These are phyloP conservation scores for Gentiana macrophylla DNA, from an alignment of 257 asterid genomes.

Conservation along the genomic window DNA sequence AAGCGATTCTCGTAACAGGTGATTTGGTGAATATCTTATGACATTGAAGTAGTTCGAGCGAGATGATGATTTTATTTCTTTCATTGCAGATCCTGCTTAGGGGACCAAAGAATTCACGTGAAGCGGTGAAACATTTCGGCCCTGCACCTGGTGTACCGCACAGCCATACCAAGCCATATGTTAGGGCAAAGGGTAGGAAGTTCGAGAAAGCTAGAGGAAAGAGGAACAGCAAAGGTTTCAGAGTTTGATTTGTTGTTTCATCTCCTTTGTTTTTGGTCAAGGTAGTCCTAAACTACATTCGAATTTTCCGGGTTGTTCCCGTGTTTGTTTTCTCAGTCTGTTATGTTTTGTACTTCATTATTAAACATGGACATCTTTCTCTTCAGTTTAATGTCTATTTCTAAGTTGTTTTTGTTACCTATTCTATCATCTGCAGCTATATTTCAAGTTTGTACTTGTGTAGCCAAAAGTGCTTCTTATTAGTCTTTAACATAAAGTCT, in stretches of 20 bases:
- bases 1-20: too few species aligned
- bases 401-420: too few species aligned
- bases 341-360: not conserved
- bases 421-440: too few species aligned
- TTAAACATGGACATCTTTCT: slow-evolving; percentile 1
- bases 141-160: slow-evolving; percentile 34
- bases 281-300: too few species aligned
- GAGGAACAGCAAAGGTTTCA: slow-evolving; percentile 28
- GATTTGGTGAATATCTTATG: too few species aligned
- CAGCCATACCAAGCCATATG: slow-evolving; percentile 32
- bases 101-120: slow-evolving; percentile 28
- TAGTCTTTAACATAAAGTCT: too few species aligned
- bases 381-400: not conserved
- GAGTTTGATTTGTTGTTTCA: slow-evolving; percentile 13
- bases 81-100: slow-evolving; percentile 22
- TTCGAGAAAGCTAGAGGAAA: slow-evolving; percentile 27
- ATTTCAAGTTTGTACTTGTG: too few species aligned
- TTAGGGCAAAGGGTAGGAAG: slow-evolving; percentile 27
- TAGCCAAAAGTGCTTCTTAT: too few species aligned
- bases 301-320: not conserved
- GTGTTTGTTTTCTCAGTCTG: not conserved
- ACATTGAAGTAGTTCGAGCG: too few species aligned
- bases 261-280: not conserved
- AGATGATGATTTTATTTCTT: too few species aligned
- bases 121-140: slow-evolving; percentile 33